Evolutionary conservation across 352 stramenopile genomes (phyloP), one percentile per base, ranked within the genome.

Genomic region (Globisporangium paroecandrum): DNA sequence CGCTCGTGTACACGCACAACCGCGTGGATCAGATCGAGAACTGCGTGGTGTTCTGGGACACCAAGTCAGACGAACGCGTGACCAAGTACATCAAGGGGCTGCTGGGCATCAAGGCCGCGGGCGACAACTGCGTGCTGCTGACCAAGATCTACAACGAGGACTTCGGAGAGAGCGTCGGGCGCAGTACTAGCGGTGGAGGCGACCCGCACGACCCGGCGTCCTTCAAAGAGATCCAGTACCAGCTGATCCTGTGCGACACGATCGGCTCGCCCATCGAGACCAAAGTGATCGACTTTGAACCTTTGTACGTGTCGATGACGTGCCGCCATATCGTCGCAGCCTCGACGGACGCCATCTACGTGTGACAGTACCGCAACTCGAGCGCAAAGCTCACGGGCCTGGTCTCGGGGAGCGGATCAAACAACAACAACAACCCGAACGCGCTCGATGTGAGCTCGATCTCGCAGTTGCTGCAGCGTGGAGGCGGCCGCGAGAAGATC

Each of bases 281-380:
- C 25, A 96, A 96, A 64, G 72, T 90, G 22, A 81, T 97, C 24
- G 78, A 90, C 55, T 89, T 98, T 36, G 85, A 94, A 65, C 91
- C 94, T 24, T 66, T 89, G 12, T 94, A 88, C 60, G 77, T 96
- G 46, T 67, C 74, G 32, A 98, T 98, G 93, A 97, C 90, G n/a
- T 67, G 78, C 15, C 79, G 81, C 46, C 87, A 97, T 58, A 84
- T 97, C 20, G 73, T 97, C 24, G 80, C 86, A 12, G 90, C 93
- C 0, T 92, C 81, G 7, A 75, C 82, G 2, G 82, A 94, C 49
- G 89, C 83, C 4, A 93, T 98, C 22, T 98, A 97, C 71, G 83
- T 95, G 0, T 98, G 94, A 94, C 94, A 98, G 77, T 98, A 98
- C 71, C 91, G 89, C 46, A 93, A 92, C 38, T 86, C 83, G 0